These are phyloP conservation scores for Neocucurbitaria cava DNA, from an alignment of 2,329 filamentous ascomycete species.

Conservation along the genomic window DNA sequence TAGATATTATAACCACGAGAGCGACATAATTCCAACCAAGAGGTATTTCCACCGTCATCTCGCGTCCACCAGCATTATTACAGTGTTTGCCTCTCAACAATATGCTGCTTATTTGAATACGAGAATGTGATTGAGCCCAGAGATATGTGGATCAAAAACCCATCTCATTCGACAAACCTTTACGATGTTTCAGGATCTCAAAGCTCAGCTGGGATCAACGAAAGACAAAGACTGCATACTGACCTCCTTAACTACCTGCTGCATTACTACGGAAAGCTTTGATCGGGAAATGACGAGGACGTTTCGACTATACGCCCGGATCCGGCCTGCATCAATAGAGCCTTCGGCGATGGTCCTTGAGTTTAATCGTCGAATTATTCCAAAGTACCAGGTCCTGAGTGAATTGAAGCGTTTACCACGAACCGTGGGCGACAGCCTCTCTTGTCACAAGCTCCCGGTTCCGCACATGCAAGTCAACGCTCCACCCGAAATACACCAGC, in stretches of 20 bases:
- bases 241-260: too few relatives aligned
- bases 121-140: not conserved
- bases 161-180: not conserved
- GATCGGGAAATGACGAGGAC: not conserved
- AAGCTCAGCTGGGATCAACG: too few relatives aligned
- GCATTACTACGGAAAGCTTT: too few relatives aligned
- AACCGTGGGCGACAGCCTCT: not conserved
- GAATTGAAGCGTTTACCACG: not conserved
- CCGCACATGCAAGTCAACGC: not conserved
- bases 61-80: too few relatives aligned
- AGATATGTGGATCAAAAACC: not conserved
- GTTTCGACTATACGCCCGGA: not conserved
- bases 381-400: not conserved
- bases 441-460: not conserved
- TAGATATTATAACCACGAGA: too few relatives aligned
- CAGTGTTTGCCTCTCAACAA: too few relatives aligned
- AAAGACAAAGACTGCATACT: too few relatives aligned
- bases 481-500: not conserved
- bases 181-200: not conserved
- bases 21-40: too few relatives aligned
- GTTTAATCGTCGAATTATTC: not conserved
- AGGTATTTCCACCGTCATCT: too few relatives aligned
- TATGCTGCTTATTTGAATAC: not conserved
- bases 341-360: not conserved
- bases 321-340: not conserved